phyloP scores from a whole-genome alignment of 495 filamentous ascomycete species.

The Lophiostoma macrostomum region DNA sequence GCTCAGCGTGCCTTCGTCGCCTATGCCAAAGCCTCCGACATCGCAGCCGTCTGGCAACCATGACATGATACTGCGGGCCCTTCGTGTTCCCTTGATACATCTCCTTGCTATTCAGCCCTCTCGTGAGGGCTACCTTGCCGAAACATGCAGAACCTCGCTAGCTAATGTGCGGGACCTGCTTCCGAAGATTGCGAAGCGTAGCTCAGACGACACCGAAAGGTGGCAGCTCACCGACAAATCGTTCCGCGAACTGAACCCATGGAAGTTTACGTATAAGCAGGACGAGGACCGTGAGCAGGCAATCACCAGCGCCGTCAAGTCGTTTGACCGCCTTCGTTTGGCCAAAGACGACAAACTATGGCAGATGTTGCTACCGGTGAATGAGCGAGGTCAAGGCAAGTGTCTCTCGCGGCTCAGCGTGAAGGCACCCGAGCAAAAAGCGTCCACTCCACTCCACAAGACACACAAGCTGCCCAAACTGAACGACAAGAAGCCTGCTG shows the following conservation, averaged over 20 bases:
- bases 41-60: conserved; percentile 33
- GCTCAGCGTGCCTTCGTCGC: conserved; percentile 20
- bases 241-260: conserved; percentile 82
- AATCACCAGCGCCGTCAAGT: conserved; percentile 78
- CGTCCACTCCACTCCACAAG: conserved; percentile 55
- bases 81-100: conserved; percentile 36
- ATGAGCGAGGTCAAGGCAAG: conserved; percentile 77
- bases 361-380: conserved; percentile 71
- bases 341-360: conserved; percentile 68
- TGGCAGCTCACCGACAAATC: conserved; percentile 53
- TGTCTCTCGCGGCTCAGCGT: conserved; percentile 73
- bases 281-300: conserved; percentile 67
- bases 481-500: conserved; percentile 26
- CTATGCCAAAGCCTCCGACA: conserved; percentile 30
- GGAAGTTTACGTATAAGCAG: conserved; percentile 52
- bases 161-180: conserved; percentile 35
- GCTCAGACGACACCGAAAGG: conserved; percentile 27
- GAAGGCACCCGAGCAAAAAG: conserved; percentile 42
- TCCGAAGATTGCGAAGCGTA: conserved; percentile 34
- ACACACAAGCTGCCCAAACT: conserved; percentile 49
- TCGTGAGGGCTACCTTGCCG: conserved; percentile 18
- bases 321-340: conserved; percentile 78
- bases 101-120: conserved; percentile 37
- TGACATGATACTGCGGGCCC: conserved; percentile 26
- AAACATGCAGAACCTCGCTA: conserved; percentile 30